Evolutionary conservation across 2,329 filamentous ascomycete species (phyloP).

Genomic region (Fusarium sp.): DNA sequence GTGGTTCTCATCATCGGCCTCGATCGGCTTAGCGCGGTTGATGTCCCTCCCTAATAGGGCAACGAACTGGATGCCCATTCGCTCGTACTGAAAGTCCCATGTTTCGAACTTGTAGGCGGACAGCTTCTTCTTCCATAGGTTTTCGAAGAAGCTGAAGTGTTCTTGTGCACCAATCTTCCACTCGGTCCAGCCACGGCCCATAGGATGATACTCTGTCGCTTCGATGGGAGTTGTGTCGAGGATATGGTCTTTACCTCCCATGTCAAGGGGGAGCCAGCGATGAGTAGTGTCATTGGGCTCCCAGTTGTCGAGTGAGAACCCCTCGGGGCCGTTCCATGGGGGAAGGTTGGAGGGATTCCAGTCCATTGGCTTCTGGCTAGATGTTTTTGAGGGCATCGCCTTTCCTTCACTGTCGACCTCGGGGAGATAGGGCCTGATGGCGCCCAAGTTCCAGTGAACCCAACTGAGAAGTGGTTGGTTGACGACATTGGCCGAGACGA

Average conservation of each 20-base stretch:
- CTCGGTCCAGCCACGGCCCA: slow-evolving; percentile 57
- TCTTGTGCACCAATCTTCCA: slow-evolving; percentile 64
- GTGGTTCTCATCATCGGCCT: slow-evolving; percentile 59
- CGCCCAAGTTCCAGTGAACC: slow-evolving; percentile 65
- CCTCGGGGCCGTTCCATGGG: slow-evolving; percentile 46
- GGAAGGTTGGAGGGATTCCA: slow-evolving; percentile 58
- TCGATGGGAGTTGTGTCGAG: slow-evolving; percentile 60
- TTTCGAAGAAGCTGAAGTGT: slow-evolving; percentile 62
- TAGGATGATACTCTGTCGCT: slow-evolving; percentile 59
- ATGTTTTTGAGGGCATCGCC: slow-evolving; percentile 42
- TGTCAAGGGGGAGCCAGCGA: slow-evolving; percentile 61
- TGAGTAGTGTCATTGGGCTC: slow-evolving; percentile 56
- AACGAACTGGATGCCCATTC: slow-evolving; percentile 66
- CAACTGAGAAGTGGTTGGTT: slow-evolving; percentile 66
- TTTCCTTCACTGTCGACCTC: slow-evolving; percentile 50
- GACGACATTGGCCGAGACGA: slow-evolving; percentile 67
- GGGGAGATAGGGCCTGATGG: slow-evolving; percentile 65
- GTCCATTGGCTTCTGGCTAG: slow-evolving; percentile 28
- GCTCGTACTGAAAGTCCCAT: slow-evolving; percentile 62
- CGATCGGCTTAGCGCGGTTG: slow-evolving; percentile 59
- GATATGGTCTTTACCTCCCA: slow-evolving; percentile 49
- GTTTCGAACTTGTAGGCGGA: slow-evolving; percentile 61
- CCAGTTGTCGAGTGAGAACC: slow-evolving; percentile 49
- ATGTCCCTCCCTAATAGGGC: slow-evolving; percentile 66
- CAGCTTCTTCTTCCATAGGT: slow-evolving; percentile 60